Percentiles rank a stretch among this genome's conserved stretches.
phyloP scores from a whole-genome alignment of 2,329 filamentous ascomycete genomes.

The Phialophora verrucosa region DNA sequence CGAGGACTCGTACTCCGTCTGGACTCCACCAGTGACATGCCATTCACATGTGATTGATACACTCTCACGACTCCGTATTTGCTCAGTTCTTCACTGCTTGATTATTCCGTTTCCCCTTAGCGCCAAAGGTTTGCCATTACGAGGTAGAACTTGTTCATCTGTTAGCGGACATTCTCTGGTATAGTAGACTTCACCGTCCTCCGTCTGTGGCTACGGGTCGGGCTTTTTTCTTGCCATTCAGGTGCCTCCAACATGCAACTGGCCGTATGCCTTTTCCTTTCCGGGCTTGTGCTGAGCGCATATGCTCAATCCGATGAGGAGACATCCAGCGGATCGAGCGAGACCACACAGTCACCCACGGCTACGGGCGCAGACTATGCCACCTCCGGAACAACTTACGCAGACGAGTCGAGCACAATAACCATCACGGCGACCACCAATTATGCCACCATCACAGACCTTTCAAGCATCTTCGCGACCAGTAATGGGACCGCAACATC shows the following conservation, averaged over 20 bases:
- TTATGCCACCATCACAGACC: slow-evolving; percentile 37
- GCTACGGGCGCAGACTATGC: slow-evolving; percentile 36
- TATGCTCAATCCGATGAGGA: slow-evolving; percentile 22
- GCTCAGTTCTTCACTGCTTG: not conserved
- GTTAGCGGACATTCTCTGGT: not conserved
- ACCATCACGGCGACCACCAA: slow-evolving; percentile 41
- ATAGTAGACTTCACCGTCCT: not conserved
- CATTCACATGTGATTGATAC: not conserved
- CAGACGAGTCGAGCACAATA: slow-evolving; percentile 39
- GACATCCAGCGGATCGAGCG: slow-evolving; percentile 10
- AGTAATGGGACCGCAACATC: slow-evolving; percentile 28
- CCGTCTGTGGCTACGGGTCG: not conserved
- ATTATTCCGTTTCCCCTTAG: not conserved
- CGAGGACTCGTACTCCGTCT: not conserved
- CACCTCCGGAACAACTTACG: slow-evolving; percentile 41
- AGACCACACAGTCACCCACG: slow-evolving; percentile 30
- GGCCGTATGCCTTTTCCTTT: slow-evolving; percentile 2
- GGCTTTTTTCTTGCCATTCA: not conserved
- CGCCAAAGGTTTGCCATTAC: too few relatives aligned
- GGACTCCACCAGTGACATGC: not conserved
- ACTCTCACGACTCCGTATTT: not conserved
- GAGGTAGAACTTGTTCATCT: not conserved
- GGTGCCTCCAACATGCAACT: slow-evolving; percentile 5
- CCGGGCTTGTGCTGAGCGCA: slow-evolving; percentile 19
- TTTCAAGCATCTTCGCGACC: slow-evolving; percentile 35